Evolutionary conservation across 73 alveolate genomes (phyloP).

Genomic region (Tetrahymena elliotti): DNA sequence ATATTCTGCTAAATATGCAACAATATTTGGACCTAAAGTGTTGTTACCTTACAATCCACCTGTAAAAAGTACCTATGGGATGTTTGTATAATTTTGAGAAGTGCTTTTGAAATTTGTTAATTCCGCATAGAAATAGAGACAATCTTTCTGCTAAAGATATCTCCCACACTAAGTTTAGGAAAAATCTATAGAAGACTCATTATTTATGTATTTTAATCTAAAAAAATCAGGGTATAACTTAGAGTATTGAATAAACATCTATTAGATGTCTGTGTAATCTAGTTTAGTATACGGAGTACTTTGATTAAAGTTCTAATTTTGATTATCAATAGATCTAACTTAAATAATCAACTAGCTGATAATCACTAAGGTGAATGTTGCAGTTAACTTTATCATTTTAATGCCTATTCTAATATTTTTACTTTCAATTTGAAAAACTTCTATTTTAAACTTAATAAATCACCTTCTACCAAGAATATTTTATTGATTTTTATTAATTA

Average conservation of each 20-base stretch:
- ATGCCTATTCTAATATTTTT: neutral
- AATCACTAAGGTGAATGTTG: neutral
- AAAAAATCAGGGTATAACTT: neutral
- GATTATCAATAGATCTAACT: neutral
- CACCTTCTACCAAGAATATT: neutral
- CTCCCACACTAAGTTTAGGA: neutral
- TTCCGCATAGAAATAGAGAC: neutral
- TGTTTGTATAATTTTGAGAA: neutral
- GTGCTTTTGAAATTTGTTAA: neutral
- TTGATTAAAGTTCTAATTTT: neutral
- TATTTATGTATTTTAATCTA: neutral
- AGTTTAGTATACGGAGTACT: neutral
- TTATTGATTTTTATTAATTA: neutral
- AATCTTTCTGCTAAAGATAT: neutral
- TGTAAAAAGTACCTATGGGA: neutral
- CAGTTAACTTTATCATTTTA: neutral
- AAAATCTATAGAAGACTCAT: neutral
- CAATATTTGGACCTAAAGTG: neutral
- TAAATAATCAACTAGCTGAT: neutral
- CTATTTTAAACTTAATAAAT: neutral
- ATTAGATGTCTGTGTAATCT: neutral
- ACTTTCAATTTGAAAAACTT: neutral
- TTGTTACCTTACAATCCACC: neutral
- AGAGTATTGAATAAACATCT: neutral
- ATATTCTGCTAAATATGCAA: neutral